Base-by-base conservation (phyloP, 495 filamentous ascomycete species). In the Neurospora sp. region DNA sequence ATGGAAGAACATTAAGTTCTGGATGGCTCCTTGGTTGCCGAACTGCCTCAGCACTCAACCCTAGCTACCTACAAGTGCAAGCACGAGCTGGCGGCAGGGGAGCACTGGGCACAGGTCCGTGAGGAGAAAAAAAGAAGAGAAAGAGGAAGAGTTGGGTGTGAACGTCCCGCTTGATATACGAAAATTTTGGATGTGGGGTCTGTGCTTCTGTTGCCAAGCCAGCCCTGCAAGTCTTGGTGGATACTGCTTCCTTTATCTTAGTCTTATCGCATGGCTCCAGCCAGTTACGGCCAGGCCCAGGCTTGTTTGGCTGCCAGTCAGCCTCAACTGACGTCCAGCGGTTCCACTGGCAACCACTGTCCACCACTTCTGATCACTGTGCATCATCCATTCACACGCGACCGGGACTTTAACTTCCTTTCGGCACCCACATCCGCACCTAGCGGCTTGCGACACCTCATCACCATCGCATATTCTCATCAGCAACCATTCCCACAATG, bases 51-150 rank as follows among this genome's bases (percentile, higher is more conserved):
- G 87, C 83, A 85, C 85, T 92, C 92, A 83, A 95, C 91, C 89
- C 88, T 88, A 86, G 85, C 82, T 83, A 81, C 81, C 80, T 81
- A 75, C 53, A 65, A 35, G 53, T 65, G 53, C 53, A 65, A 65
- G 53, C 53, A 65, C 53, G 53, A 65, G 53, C 53, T 31, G 79
- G 78, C 81, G 81, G 80, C 83, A 84, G 81, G 86, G 91, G 93
- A 93, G 84, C 83, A 83, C 88, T 89, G 87, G 86, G 90, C 93
- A 96, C 93, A 96, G 89, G 91, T 93, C 91, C 88, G 81, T 89
- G 82, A 77, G 83, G 83, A 78, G 80, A 77, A 79, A 81, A 81
- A 81, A 80, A 83, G 80, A 83, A 85, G 81, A 81, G 79, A 81
- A 83, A 78, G 80, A 84, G 78, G 70, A 75, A 77, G 40, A 72